Evolutionary conservation across 2,329 filamentous ascomycete species (phyloP), one percentile per base, ranked within the genome.

Genomic region (Venturia oleaginea): DNA sequence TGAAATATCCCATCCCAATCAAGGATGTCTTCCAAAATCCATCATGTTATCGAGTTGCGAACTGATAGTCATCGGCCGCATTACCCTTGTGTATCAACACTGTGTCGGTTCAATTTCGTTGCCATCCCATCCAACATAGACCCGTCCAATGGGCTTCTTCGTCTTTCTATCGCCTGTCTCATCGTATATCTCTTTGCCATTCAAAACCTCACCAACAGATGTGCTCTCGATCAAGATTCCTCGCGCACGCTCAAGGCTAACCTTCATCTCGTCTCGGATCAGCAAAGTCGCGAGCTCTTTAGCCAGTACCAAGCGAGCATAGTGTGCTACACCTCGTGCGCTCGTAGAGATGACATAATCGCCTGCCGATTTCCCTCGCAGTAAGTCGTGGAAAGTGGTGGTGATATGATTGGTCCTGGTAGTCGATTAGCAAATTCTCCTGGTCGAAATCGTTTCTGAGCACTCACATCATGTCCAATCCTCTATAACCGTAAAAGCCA

Each of bases 401-500:
- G 72, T 72, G 3, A 76, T 69, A 22, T 64, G 65, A 8, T 37
- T n/a, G 7, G 54, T 64, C 19, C 54, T 64, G 40, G 4, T 32
- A 8, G 22, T 5, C n/a, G n/a, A 38, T 43, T n/a, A 38, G 34
- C 19, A n/a, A 11, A 27, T 40, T 19, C 32, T 22, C 19, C 32
- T 19, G 19, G 67, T 65, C 66, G 54, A 59, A 59, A 63, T 51
- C 15, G 17, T n/a, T 22, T 51, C 42, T 63, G 64, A 64, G 65
- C 19, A 63, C 63, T 30, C 85, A 89, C 82, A 96, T 90, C 62
- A 83, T 76, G 60, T 84, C 84, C 62, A 89, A 80, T 1, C 92
- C 92, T 24, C 86, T 83, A 2, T 87, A 83, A 1, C 92, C 92
- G 75, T 96, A 96, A 75, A 96, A 96, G 0, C 92, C 92, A 89